Evolutionary conservation across 495 filamentous ascomycete genomes (phyloP).

Genomic region (Daldinia bambusicola): DNA sequence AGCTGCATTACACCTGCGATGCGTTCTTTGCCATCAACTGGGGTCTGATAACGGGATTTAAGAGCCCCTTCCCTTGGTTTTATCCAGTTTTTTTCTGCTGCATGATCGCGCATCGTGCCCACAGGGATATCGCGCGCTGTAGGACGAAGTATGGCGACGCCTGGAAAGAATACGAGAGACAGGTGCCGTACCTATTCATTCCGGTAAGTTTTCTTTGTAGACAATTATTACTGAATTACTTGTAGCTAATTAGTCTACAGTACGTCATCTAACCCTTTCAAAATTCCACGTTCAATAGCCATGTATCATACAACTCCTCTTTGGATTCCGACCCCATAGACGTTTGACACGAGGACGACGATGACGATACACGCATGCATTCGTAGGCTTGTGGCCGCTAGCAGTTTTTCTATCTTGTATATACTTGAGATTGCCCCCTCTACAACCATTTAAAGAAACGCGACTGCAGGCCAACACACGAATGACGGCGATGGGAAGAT

Average conservation of each 20-base stretch:
- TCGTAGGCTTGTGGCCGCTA: constrained; percentile 7
- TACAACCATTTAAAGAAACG: constrained; percentile 21
- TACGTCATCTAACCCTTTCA: constrained; percentile 38
- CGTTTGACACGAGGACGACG: background rate
- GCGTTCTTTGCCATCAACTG: constrained; percentile 75
- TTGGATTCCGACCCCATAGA: constrained; percentile 3
- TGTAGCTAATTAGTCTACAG: constrained; percentile 20
- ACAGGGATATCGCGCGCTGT: constrained; percentile 86
- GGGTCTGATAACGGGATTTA: constrained; percentile 70
- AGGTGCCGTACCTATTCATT: constrained; percentile 94
- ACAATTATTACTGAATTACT: background rate
- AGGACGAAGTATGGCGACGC: constrained; percentile 89
- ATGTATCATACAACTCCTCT: too few species aligned
- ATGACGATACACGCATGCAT: constrained; percentile 6
- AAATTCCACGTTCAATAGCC: background rate
- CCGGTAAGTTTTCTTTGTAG: constrained; percentile 71
- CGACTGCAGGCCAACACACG: constrained; percentile 14
- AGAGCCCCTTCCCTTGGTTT: constrained; percentile 95
- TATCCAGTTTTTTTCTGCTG: constrained; percentile 88
- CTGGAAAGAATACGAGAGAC: constrained; percentile 88
- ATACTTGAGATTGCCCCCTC: constrained; percentile 35
- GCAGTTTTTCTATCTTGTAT: constrained; percentile 27
- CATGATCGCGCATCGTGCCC: constrained; percentile 93
- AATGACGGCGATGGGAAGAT: constrained; percentile 17
- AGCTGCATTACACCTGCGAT: constrained; percentile 96